These are phyloP conservation scores for Neonectria magnoliae DNA, from an alignment of 2,329 filamentous ascomycete genomes.

Conservation along the genomic window DNA sequence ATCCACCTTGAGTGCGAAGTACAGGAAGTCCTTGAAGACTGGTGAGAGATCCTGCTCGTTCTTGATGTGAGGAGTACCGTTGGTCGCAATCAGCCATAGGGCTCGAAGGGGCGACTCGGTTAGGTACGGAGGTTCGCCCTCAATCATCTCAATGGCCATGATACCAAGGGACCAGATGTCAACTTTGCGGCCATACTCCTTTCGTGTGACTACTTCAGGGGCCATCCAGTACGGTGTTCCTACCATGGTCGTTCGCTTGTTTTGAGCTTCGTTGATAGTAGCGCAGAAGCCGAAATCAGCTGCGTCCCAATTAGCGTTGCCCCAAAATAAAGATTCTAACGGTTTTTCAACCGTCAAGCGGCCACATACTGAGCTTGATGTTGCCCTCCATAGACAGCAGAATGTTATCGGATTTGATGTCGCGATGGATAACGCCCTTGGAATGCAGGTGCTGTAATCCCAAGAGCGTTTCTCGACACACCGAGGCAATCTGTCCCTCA, in stretches of 20 bases:
- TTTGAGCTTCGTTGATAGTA: constrained; percentile 96
- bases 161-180: constrained; percentile 99
- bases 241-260: constrained; percentile 98
- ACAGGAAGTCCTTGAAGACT: constrained; percentile 90
- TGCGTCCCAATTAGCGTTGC: constrained; percentile 54
- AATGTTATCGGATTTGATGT: constrained; percentile 99
- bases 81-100: constrained; percentile 95
- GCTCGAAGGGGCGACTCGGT: constrained; percentile 94
- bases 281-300: constrained; percentile 99
- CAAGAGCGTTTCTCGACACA: constrained; percentile 91
- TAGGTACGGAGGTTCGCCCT: constrained; percentile 95
- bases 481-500: constrained; percentile 94
- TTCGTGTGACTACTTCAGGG: constrained; percentile 94
- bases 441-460: constrained; percentile 96
- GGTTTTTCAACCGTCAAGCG: background rate
- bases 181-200: constrained; percentile 98
- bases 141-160: constrained; percentile 99
- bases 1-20: constrained; percentile 94
- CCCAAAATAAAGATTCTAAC: background rate
- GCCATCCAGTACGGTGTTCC: constrained; percentile 99
- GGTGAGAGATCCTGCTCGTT: constrained; percentile 84
- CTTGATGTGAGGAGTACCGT: constrained; percentile 94
- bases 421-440: constrained; percentile 96
- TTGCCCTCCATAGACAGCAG: constrained; percentile 91
- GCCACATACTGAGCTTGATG: constrained; percentile 90